Percentiles rank a stretch among this genome's conserved stretches.
These are phyloP conservation scores for Guillardia theta DNA, from an alignment of 78 protist genomes.

Conservation along the genomic window DNA sequence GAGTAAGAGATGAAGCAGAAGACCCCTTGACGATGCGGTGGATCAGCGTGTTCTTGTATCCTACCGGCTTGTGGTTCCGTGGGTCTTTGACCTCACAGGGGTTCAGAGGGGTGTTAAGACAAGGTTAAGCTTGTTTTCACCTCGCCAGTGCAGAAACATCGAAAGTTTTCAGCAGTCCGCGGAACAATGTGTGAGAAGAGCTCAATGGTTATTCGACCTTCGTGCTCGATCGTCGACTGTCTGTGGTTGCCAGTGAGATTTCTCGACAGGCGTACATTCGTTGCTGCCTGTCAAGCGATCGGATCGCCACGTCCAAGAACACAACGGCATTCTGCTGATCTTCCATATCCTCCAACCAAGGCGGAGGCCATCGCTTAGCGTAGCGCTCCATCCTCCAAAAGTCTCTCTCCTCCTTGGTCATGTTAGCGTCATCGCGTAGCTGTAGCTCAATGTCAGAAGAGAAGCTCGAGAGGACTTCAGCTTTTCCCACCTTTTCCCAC, in stretches of 20 bases:
- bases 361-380: too few relatives aligned
- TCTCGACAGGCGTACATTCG: neutral
- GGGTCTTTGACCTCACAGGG: neutral
- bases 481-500: too few relatives aligned
- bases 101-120: neutral
- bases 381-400: too few relatives aligned
- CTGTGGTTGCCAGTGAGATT: neutral
- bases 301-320: neutral
- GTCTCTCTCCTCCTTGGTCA: too few relatives aligned
- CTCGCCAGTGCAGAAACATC: conserved; percentile 18
- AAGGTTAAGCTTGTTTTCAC: neutral
- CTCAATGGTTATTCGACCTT: neutral
- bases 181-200: neutral
- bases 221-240: neutral
- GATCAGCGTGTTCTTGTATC: neutral
- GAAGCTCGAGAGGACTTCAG: too few relatives aligned
- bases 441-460: too few relatives aligned
- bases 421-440: too few relatives aligned
- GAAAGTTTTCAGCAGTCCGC: conserved; percentile 14
- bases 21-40: conserved; percentile 4
- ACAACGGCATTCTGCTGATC: neutral
- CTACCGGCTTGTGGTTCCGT: neutral
- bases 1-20: too few relatives aligned
- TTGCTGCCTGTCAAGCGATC: neutral
- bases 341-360: too few relatives aligned